Evolutionary conservation across 148 eudicot genomes (phyloP).

Genomic region (Talinum fruticosum): DNA sequence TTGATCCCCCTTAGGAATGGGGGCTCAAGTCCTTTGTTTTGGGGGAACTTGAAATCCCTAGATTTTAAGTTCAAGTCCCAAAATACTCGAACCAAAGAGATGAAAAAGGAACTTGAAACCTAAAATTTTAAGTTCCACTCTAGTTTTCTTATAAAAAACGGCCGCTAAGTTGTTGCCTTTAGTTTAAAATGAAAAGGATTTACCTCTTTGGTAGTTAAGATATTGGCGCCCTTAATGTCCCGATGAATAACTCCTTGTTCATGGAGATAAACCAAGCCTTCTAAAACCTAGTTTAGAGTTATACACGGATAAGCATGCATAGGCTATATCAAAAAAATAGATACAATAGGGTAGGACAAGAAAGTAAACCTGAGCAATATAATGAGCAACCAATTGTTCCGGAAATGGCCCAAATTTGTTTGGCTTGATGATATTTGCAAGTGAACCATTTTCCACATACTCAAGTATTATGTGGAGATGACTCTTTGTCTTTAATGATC

Average conservation of each 20-base stretch:
- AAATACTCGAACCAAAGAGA: too few relatives aligned
- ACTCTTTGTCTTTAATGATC: constrained; percentile 86
- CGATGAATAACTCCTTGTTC: constrained; percentile 99
- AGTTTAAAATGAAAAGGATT: constrained; percentile 4
- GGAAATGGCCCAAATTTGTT: constrained; percentile 99
- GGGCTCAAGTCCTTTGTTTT: too few relatives aligned
- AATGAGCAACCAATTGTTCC: constrained; percentile 91
- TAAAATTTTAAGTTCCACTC: too few relatives aligned
- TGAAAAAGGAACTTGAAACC: too few relatives aligned
- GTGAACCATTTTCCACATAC: constrained; percentile 99
- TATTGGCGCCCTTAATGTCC: constrained; percentile 99
- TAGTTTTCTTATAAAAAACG: too few relatives aligned
- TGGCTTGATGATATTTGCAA: constrained; percentile 96
- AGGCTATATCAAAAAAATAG: constrained; percentile 7
- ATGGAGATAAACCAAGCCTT: constrained; percentile 96
- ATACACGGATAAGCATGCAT: not conserved
- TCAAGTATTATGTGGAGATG: constrained; percentile 99
- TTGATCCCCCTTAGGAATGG: too few relatives aligned
- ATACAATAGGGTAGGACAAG: not conserved
- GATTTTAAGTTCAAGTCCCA: too few relatives aligned
- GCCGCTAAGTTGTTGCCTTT: not conserved
- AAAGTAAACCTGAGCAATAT: constrained; percentile 82
- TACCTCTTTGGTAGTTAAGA: constrained; percentile 97
- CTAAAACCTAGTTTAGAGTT: constrained; percentile 59
- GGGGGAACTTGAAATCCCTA: too few relatives aligned